Conservation (phyloP, 495 filamentous ascomycete genomes). For the Xylaria curta region DNA sequence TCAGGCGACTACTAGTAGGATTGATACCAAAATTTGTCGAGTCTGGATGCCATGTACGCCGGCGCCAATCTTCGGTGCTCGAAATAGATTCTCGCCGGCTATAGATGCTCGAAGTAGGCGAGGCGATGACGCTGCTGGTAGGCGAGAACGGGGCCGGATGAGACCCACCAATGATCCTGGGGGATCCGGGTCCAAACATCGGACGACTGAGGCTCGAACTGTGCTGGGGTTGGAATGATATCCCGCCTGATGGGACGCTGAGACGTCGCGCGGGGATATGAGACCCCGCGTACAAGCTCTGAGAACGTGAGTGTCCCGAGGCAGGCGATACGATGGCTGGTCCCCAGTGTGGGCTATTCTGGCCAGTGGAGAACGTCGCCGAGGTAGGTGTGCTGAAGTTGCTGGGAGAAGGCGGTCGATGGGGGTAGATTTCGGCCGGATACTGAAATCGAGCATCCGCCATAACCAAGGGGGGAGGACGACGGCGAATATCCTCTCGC, state of each 20-base stretch:
- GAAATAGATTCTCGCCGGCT: slow-evolving; percentile 67
- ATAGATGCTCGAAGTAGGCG: slow-evolving; percentile 73
- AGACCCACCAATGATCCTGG: slow-evolving; percentile 55
- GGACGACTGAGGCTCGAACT: slow-evolving; percentile 61
- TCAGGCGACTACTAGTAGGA: slow-evolving; percentile 48
- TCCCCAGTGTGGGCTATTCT: slow-evolving; percentile 74
- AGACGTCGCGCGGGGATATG: slow-evolving; percentile 75
- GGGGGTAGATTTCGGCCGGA: slow-evolving; percentile 56
- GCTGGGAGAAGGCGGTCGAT: slow-evolving; percentile 64
- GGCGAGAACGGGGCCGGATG: slow-evolving; percentile 62
- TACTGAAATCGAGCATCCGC: slow-evolving; percentile 68
- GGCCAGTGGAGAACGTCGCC: slow-evolving; percentile 73
- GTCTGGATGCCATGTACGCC: slow-evolving; percentile 90
- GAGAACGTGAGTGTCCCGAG: slow-evolving; percentile 66
- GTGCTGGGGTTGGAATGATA: slow-evolving; percentile 75
- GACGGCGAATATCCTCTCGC: slow-evolving; percentile 66
- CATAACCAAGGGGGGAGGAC: slow-evolving; percentile 86
- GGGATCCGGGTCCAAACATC: slow-evolving; percentile 64
- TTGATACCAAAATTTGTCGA: slow-evolving; percentile 59
- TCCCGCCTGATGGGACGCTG: slow-evolving; percentile 77
- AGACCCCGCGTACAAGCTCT: slow-evolving; percentile 67
- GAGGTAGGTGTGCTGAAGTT: slow-evolving; percentile 81
- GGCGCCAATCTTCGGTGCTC: slow-evolving; percentile 71
- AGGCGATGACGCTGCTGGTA: slow-evolving; percentile 65
- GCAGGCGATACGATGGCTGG: slow-evolving; percentile 71